Evolutionary conservation across 371 early-diverging fungal genomes (phyloP).

Genomic region (Mortierella sp.): DNA sequence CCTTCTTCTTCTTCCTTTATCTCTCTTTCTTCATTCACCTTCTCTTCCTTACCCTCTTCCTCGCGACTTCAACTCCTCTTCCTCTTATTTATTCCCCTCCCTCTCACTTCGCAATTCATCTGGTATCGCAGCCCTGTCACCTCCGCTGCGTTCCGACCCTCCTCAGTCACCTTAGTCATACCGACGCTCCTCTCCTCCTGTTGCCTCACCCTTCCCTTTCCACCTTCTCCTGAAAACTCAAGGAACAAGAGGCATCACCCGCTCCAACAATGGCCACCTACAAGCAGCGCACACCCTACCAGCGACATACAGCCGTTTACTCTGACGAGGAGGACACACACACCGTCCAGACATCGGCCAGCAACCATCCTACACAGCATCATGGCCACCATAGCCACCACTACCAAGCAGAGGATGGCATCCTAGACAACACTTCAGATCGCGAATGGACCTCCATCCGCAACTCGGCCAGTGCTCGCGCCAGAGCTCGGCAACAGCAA

Average conservation of each 20-base stretch:
- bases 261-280: constrained; percentile 42
- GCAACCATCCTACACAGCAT: background rate
- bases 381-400: constrained; percentile 8
- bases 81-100: background rate
- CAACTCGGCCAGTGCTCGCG: constrained; percentile 35
- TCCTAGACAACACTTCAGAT: constrained; percentile 41
- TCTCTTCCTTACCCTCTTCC: background rate
- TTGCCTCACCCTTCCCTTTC: background rate
- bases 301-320: constrained; percentile 21
- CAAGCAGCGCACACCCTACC: constrained; percentile 48
- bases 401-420: constrained; percentile 28
- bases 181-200: background rate
- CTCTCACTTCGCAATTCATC: background rate
- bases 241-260: background rate
- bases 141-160: background rate
- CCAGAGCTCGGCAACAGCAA: constrained; percentile 43
- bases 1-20: background rate
- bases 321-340: constrained; percentile 32
- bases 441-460: constrained; percentile 52
- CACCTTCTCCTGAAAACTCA: background rate
- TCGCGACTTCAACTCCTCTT: background rate
- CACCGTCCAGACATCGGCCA: background rate
- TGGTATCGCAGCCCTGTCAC: background rate
- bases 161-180: background rate
- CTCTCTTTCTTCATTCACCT: background rate